phyloP scores from a whole-genome alignment of 2,329 filamentous ascomycete species.

The Fusarium sambucinum region DNA sequence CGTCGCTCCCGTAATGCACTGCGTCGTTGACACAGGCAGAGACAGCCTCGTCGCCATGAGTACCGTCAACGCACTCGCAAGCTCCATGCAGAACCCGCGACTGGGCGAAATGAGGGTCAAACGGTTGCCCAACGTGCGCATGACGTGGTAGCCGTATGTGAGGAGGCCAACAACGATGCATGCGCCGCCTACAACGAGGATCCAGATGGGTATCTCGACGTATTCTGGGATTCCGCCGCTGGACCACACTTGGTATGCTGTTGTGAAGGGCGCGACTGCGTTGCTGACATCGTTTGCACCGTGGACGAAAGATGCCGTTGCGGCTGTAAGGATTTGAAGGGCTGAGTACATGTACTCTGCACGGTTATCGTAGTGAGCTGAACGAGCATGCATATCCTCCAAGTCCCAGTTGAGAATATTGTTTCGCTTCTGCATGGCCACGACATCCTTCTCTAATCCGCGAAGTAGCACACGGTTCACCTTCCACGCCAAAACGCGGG shows the following conservation, averaged over 20 bases:
- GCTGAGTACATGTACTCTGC: slow-evolving; percentile 72
- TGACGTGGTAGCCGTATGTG: slow-evolving; percentile 73
- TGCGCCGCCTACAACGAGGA: slow-evolving; percentile 65
- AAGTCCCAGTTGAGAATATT: slow-evolving; percentile 64
- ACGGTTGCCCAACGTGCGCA: slow-evolving; percentile 72
- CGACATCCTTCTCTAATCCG: slow-evolving; percentile 63
- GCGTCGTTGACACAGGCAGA: slow-evolving; percentile 73
- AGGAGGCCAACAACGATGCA: slow-evolving; percentile 67
- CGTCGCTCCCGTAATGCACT: slow-evolving; percentile 73
- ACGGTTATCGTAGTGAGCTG: slow-evolving; percentile 71
- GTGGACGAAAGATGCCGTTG: slow-evolving; percentile 73
- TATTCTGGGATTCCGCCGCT: slow-evolving; percentile 58
- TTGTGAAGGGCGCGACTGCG: slow-evolving; percentile 72
- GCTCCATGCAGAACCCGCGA: slow-evolving; percentile 70
- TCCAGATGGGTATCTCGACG: slow-evolving; percentile 69
- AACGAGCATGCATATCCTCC: slow-evolving; percentile 65
- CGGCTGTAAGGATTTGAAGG: slow-evolving; percentile 70
- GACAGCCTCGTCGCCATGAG: slow-evolving; percentile 66
- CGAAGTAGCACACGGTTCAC: slow-evolving; percentile 58
- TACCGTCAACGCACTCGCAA: slow-evolving; percentile 71
- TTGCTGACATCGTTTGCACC: slow-evolving; percentile 77
- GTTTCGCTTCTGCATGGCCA: slow-evolving; percentile 60
- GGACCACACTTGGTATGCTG: slow-evolving; percentile 71
- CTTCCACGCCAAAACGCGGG: slow-evolving; percentile 57
- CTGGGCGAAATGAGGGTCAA: slow-evolving; percentile 71